Conservation (phyloP, 805 yeast species). For the Lipomyces lipofer region DNA sequence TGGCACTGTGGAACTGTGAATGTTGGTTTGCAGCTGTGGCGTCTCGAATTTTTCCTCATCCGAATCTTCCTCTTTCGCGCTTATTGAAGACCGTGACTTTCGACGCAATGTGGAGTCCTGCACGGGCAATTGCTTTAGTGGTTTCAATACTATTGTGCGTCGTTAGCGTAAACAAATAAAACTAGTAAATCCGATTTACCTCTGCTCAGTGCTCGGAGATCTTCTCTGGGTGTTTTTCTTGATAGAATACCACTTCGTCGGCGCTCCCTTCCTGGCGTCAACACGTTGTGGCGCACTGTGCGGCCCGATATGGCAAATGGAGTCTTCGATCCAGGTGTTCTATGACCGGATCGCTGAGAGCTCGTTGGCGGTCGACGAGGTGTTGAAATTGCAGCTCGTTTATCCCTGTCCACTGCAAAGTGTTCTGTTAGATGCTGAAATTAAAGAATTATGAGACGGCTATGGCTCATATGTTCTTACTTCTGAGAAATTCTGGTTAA, state of each 20-base stretch:
- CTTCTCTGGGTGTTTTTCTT: conserved; percentile 28
- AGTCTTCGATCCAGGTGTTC: conserved; percentile 8
- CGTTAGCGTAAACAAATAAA: no score
- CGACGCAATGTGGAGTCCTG: no score
- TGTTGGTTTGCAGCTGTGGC: no score
- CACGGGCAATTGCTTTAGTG: no score
- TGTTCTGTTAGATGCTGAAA: no score
- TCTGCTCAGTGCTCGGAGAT: conserved; percentile 24
- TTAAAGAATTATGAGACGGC: no score
- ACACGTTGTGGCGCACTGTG: conserved; percentile 11
- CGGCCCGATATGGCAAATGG: neutral
- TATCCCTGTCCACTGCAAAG: neutral
- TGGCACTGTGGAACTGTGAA: no score
- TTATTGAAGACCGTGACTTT: no score
- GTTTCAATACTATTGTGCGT: no score
- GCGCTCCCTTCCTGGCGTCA: conserved; percentile 27
- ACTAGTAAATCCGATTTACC: no score
- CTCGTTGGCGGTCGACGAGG: conserved; percentile 6
- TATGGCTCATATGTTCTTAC: no score
- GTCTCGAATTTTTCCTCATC: neutral
- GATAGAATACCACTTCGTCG: neutral
- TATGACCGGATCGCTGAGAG: neutral
- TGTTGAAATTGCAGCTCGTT: neutral
- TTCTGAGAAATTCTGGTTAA: no score
- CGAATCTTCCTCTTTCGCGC: neutral